Evolutionary conservation across 1,139 yeast species (phyloP), one percentile per base, ranked within the genome.

Genomic region (Candida smagusa): DNA sequence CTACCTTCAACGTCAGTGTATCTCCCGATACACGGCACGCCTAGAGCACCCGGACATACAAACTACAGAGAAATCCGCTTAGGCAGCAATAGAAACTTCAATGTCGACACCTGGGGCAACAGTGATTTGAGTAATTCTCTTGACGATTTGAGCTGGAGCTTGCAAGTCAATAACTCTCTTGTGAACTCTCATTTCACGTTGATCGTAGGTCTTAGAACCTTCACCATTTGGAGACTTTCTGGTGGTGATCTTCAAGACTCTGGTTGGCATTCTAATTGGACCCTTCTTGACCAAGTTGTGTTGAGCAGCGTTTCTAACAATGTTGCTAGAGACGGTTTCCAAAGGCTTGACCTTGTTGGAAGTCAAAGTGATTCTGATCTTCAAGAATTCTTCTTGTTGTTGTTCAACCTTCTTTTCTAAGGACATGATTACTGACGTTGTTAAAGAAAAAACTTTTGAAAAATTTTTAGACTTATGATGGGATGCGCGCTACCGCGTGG

Each of bases 171-270:
- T 88, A 73, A 88, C 84, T 79, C 99, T 90, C 94, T 94, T 94
- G 96, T 94, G 98, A 81, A 94, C 89, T 84, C 97, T 89, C 96
- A 94, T 87, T 81, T 94, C 98, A 74, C 83, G 94, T 63, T 95
- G 78, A 73, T 94, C 99, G 97, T 97, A 94, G 64, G 99, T 94
- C 90, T 94, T 92, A 63, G 98, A 92, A 90, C 99, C 99, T 81
- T 94, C 97, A 90, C 99, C 99, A 75, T 94, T 94, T 66, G 99
- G 99, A 68, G 98, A 84, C 89, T 94, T 94, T 87, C 99, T 90
- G 86, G 99, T 92, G 79, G 96, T 82, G 79, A 94, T 82, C 77
- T 86, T 89, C 69, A 94, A 86, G 61, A 86, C 95, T 85, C 90
- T 94, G 77, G 98, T 94, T 79, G 99, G 99, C 79, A 94, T 77